Percentiles rank a stretch among this genome's conserved stretches.
Evolutionary conservation across 345 rosid species (phyloP).

Genomic region (Melaleuca quinquenervia): DNA sequence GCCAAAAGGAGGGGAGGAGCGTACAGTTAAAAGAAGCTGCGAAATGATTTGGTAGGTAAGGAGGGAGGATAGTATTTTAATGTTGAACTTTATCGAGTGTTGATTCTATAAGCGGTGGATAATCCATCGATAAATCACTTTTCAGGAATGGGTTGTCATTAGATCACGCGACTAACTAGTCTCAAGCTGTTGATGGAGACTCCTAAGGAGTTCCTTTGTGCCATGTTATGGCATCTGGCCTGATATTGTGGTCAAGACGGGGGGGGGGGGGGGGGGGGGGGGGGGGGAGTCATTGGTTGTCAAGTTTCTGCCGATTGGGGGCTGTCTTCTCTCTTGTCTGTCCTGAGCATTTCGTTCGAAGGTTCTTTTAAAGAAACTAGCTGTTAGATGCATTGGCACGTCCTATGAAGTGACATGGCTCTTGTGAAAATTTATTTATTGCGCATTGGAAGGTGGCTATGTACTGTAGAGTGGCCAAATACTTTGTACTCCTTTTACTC

Average conservation of each 20-base stretch:
- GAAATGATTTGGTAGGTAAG: not conserved
- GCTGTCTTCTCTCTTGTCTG: not conserved
- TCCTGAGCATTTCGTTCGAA: not conserved
- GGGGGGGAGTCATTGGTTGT: too few species aligned
- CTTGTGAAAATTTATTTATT: not conserved
- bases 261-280: too few species aligned
- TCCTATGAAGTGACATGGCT: not conserved
- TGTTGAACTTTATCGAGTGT: not conserved
- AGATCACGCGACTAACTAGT: not conserved
- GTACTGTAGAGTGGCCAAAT: not conserved
- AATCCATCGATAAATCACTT: not conserved
- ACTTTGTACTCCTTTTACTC: not conserved
- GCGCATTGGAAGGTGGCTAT: not conserved
- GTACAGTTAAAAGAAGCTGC: not conserved
- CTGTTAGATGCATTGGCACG: not conserved
- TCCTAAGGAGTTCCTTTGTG: not conserved
- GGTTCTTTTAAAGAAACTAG: not conserved
- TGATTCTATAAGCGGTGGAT: not conserved
- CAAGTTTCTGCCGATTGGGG: not conserved
- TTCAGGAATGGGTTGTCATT: not conserved
- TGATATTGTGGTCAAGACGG: not conserved
- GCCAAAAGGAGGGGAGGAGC: not conserved
- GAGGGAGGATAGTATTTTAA: not conserved
- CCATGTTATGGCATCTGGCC: not conserved
- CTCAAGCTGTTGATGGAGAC: not conserved